Evolutionary conservation across 768 basidiomycete genomes (phyloP), one percentile per base, ranked within the genome.

Genomic region (Phanerochaete sordida): DNA sequence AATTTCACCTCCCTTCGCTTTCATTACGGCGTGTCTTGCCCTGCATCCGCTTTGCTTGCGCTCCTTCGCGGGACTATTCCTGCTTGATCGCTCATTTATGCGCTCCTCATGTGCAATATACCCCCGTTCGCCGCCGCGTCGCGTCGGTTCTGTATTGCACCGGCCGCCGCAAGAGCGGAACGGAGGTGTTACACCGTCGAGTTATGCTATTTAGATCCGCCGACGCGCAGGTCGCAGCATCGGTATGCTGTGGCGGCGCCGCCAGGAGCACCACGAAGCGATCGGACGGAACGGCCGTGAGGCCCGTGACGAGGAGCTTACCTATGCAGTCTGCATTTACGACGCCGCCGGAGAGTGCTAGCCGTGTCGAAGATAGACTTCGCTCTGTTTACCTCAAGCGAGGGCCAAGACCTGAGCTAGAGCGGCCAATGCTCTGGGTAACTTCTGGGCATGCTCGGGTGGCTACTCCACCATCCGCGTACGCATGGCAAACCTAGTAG

Each of bases 381-480:
- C n/a, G n/a, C n/a, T n/a, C n/a, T n/a, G n/a, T n/a, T 48, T 19
- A 48, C 47, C 47, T 9, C 19, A 6, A 19, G 13, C 47, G 23
- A 28, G 9, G 47, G 27, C 47, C 47, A 28, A 24, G 24, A 37
- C 35, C 31, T 21, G 53, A 27, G 31, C 8, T n/a, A 15, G 53
- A 26, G n/a, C 53, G 33, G 37, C 19, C n/a, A 30, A 37, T 33
- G 56, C 56, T 57, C 56, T 57, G 56, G 56, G 35, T 48, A 57
- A 46, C 43, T 44, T 57, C 56, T 57, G 56, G 56, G 16, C 56
- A 57, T 45, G 43, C 56, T 57, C 56, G 56, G 54, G 35, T 26
- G 44, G 7, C 27, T 7, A 28, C 23, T 21, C n/a, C 39, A 16
- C 23, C 35, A 8, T 16, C 26, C 39, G n/a, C 26, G 33, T 11